Evolutionary conservation across 2,329 filamentous ascomycete species (phyloP).

Genomic region (Fusarium ambrosium): DNA sequence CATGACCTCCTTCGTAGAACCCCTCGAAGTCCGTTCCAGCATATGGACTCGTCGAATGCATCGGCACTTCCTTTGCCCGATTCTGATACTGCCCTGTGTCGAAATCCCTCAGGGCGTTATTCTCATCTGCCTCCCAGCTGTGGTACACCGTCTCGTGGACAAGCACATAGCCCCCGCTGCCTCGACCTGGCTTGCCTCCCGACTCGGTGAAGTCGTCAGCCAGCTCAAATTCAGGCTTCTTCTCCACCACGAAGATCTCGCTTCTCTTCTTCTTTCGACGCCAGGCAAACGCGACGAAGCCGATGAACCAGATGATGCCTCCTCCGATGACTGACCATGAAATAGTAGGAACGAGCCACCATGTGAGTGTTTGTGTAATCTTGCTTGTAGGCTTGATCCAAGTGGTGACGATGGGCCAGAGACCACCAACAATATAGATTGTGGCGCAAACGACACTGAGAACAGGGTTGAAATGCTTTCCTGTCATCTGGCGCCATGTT

Average conservation of each 20-base stretch:
- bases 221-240: slow-evolving; percentile 52
- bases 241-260: slow-evolving; percentile 52
- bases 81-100: slow-evolving; percentile 19
- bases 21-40: slow-evolving; percentile 46
- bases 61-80: slow-evolving; percentile 3
- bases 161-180: slow-evolving; percentile 48
- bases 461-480: slow-evolving; percentile 47
- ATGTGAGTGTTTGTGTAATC: slow-evolving; percentile 30
- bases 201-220: slow-evolving; percentile 34
- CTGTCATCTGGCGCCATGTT: slow-evolving; percentile 52
- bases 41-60: slow-evolving; percentile 27
- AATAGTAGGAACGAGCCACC: slow-evolving; percentile 51
- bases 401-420: slow-evolving; percentile 51
- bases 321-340: slow-evolving; percentile 49
- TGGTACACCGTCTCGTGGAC: slow-evolving; percentile 55
- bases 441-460: slow-evolving; percentile 50
- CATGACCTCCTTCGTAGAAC: slow-evolving; percentile 33
- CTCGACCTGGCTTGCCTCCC: slow-evolving; percentile 33
- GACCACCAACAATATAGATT: slow-evolving; percentile 50
- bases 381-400: slow-evolving; percentile 48
- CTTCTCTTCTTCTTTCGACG: slow-evolving; percentile 47
- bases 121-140: slow-evolving; percentile 52
- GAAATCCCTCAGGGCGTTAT: slow-evolving; percentile 33
- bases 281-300: slow-evolving; percentile 51
- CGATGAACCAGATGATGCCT: slow-evolving; percentile 51